Conservation (phyloP, 164 flowering plant species). For the Magnolia officinalis region DNA sequence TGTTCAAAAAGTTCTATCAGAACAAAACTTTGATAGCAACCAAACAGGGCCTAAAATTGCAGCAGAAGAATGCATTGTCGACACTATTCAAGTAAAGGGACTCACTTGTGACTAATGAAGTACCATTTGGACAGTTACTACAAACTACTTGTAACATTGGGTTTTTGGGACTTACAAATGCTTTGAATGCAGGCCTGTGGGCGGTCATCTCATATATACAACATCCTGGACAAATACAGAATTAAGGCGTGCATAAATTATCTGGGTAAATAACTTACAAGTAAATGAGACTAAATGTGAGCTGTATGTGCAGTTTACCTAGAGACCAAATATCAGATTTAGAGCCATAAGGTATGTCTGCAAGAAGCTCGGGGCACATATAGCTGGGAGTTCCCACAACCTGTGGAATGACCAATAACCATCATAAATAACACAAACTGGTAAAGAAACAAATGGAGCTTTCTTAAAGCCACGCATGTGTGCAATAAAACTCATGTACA, state of each 20-base stretch:
- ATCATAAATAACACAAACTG: not conserved
- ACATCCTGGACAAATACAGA: constrained; percentile 60
- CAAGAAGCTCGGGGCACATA: constrained; percentile 99
- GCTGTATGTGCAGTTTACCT: constrained; percentile 39
- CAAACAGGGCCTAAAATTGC: not conserved
- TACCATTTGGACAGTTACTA: not conserved
- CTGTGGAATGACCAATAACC: constrained; percentile 32
- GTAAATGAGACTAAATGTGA: not conserved
- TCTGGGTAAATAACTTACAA: constrained; percentile 3
- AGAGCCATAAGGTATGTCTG: constrained; percentile 98
- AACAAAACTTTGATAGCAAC: no score
- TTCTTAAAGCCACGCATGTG: not conserved
- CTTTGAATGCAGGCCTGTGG: constrained; percentile 90
- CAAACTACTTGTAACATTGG: not conserved
- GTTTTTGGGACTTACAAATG: constrained; percentile 71
- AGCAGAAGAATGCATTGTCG: not conserved
- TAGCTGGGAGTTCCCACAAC: constrained; percentile 99
- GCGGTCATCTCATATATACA: constrained; percentile 95
- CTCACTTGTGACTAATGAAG: not conserved
- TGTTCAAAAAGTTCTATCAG: no score
- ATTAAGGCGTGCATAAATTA: constrained; percentile 1
- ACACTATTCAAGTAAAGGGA: not conserved
- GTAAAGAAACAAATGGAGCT: no score
- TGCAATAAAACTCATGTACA: not conserved
- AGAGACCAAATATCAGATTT: constrained; percentile 99